Percentiles rank a stretch among this genome's conserved stretches.
These are phyloP conservation scores for Teratosphaeria pseudoeucalypti DNA, from an alignment of 2,329 filamentous ascomycete genomes.

Conservation along the genomic window DNA sequence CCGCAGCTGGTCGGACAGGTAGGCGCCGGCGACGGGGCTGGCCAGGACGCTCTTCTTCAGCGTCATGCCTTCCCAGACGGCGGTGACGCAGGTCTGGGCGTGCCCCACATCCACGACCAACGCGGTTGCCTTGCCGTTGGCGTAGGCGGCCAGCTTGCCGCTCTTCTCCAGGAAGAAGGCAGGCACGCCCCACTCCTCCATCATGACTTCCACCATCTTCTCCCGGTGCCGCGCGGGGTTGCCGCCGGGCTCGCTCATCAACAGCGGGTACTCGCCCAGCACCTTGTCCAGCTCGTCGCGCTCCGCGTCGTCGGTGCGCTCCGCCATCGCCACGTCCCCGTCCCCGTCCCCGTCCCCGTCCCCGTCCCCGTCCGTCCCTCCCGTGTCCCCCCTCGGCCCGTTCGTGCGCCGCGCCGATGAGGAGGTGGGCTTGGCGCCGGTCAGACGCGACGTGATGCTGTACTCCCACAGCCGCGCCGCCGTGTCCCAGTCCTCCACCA, in stretches of 20 bases:
- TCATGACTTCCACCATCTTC: conserved; percentile 89
- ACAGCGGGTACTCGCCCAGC: conserved; percentile 75
- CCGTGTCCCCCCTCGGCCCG: conserved; percentile 38
- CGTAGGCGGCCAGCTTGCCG: conserved; percentile 81
- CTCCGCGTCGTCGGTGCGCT: conserved; percentile 51
- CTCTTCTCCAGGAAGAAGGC: conserved; percentile 89
- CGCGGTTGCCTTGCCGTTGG: conserved; percentile 83
- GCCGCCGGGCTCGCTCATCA: conserved; percentile 93
- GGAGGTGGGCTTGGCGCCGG: conserved; percentile 56
- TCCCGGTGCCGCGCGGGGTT: conserved; percentile 80
- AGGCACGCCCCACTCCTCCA: conserved; percentile 92
- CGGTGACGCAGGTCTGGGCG: conserved; percentile 76
- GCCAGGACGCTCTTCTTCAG: conserved; percentile 75
- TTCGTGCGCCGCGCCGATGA: conserved; percentile 59
- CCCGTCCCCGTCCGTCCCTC: too few species aligned
- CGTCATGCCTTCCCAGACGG: conserved; percentile 88
- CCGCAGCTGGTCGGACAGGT: conserved; percentile 80
- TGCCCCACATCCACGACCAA: conserved; percentile 88
- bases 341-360: conserved; percentile 33
- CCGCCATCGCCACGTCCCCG: conserved; percentile 42
- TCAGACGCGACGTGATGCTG: conserved; percentile 78
- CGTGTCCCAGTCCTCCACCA: conserved; percentile 94
- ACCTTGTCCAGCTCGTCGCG: conserved; percentile 55
- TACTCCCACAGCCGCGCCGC: conserved; percentile 87
- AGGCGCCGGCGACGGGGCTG: conserved; percentile 78